Evolutionary conservation across 345 rosid species (phyloP), one percentile per base, ranked within the genome.

Genomic region (Populus pruinosa): DNA sequence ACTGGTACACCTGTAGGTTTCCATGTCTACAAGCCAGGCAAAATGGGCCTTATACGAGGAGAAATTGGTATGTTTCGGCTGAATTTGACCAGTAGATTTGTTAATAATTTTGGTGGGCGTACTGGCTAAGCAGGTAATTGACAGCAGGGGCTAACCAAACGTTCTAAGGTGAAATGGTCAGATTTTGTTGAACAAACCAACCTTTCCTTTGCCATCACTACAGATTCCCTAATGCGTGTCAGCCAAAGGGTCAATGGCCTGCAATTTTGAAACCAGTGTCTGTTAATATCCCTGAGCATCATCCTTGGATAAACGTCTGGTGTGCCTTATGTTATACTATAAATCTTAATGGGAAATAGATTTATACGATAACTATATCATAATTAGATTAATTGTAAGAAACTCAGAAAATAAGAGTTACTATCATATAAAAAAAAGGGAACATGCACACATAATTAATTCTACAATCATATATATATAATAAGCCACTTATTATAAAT

Each of bases 111-210:
- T 49, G 5, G 41, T 62, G 67, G 25, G 69, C 18, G 21, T 2
- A 76, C 76, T 56, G 73, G 80, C 56, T 63, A 66, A 31, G 23
- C 33, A 27, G 27, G 76, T 29, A 29, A 70, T 29, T n/a, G 63
- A 25, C 64, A 11, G 18, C 23, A 44, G 70, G 41, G 11, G 35
- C 43, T 31, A 71, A 83, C 83, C 86, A 83, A 83, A 83, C 86
- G 61, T 83, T 83, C 86, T 31, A 5, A n/a, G 23, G 70, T 8
- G 23, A 53, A 44, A 47, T 23, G 65, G 69, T 70, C 76, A 67
- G 53, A 27, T 25, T 53, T 63, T 41, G 86, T 83, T 80, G 80
- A 83, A 74, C 83, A 53, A 41, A 76, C 77, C 83, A 80, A 80
- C 71, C 82, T 67, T 73, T 79, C 77, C 64, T 64, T 64, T 44